phyloP scores from a whole-genome alignment of 192 early-diverging fungal genomes.

The Backusella morwellensis region DNA sequence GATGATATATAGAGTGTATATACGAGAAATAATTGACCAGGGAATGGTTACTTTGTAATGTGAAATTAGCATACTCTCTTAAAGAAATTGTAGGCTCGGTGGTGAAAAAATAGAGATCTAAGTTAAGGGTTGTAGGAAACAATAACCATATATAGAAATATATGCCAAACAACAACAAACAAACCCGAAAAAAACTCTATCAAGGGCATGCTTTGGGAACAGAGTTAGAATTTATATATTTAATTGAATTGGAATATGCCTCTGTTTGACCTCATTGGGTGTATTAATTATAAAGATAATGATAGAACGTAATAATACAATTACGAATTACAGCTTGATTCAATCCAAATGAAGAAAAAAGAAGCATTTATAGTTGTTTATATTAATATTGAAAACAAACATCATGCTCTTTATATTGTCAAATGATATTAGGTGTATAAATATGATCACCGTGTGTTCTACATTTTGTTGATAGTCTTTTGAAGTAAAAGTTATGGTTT shows the following conservation, averaged over 20 bases:
- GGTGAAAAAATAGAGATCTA: too few relatives aligned
- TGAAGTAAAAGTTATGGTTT: conserved; percentile 47
- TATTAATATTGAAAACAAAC: background rate
- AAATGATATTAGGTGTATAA: background rate
- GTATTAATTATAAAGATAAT: conserved; percentile 3
- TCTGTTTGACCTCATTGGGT: conserved; percentile 16
- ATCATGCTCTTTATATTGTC: background rate
- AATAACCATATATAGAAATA: background rate
- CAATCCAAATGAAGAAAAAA: conserved; percentile 19
- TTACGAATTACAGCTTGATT: conserved; percentile 9
- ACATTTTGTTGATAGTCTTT: conserved; percentile 47
- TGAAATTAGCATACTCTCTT: too few relatives aligned
- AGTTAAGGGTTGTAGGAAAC: too few relatives aligned
- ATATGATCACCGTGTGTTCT: conserved; percentile 25
- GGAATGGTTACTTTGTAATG: too few relatives aligned
- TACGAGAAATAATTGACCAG: too few relatives aligned
- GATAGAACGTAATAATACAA: background rate
- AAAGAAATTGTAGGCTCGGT: too few relatives aligned
- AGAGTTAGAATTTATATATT: background rate
- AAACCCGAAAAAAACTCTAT: background rate
- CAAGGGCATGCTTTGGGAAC: conserved; percentile 16
- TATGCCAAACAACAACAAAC: background rate
- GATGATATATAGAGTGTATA: too few relatives aligned
- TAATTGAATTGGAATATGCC: conserved; percentile 3
- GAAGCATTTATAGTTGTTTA: background rate